Conservation (phyloP, 495 filamentous ascomycete genomes). For the Bombardia bombarda region DNA sequence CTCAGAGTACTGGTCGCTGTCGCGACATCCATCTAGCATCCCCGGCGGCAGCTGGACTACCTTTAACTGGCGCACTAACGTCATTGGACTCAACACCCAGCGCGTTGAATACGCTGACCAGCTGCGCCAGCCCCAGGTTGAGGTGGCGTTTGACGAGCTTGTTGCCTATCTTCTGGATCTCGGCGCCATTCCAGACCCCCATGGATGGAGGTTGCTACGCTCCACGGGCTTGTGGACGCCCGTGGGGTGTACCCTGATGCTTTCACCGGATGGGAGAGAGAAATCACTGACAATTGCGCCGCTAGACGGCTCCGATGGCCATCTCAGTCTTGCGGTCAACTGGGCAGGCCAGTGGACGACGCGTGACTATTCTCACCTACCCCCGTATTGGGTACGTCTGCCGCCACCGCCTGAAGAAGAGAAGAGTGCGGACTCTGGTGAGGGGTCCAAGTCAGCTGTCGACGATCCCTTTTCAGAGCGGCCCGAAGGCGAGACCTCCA, state of each 20-base stretch:
- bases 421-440: background rate
- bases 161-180: slow-evolving; percentile 54
- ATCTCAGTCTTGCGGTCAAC: slow-evolving; percentile 46
- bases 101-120: slow-evolving; percentile 58
- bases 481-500: slow-evolving; percentile 6
- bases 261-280: slow-evolving; percentile 42
- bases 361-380: slow-evolving; percentile 42
- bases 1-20: slow-evolving; percentile 48
- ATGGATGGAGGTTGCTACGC: slow-evolving; percentile 50
- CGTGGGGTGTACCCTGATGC: slow-evolving; percentile 49
- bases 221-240: slow-evolving; percentile 57
- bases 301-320: slow-evolving; percentile 54
- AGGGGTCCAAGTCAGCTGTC: background rate
- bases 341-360: slow-evolving; percentile 54
- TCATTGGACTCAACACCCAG: slow-evolving; percentile 51
- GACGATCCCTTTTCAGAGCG: background rate
- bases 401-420: slow-evolving; percentile 21
- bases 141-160: slow-evolving; percentile 54
- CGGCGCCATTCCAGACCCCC: slow-evolving; percentile 50
- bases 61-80: slow-evolving; percentile 55
- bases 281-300: slow-evolving; percentile 48
- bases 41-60: slow-evolving; percentile 56
- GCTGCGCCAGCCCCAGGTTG: slow-evolving; percentile 55
- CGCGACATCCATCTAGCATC: slow-evolving; percentile 37
- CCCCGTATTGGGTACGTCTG: slow-evolving; percentile 55